These are phyloP conservation scores for Linnemannia schmuckeri DNA, from an alignment of 192 early-diverging fungal species.

Conservation along the genomic window DNA sequence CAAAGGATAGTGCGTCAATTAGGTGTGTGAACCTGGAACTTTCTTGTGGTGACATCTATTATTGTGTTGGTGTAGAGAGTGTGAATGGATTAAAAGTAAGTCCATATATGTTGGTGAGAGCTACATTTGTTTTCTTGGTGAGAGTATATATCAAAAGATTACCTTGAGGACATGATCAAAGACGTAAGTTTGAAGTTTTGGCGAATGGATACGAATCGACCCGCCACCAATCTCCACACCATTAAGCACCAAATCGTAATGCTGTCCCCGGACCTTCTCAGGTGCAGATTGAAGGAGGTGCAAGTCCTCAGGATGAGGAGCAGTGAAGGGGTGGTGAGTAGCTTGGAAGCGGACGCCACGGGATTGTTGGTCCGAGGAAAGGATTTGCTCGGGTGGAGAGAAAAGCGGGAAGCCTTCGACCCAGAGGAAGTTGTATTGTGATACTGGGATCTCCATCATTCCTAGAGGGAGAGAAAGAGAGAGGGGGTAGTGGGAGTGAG, in stretches of 20 bases:
- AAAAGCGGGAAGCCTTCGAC: conserved; percentile 92
- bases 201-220: conserved; percentile 88
- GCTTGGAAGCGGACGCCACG: conserved; percentile 58
- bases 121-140: not conserved
- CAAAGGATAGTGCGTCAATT: conserved; percentile 81
- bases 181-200: conserved; percentile 79
- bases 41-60: conserved; percentile 65
- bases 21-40: conserved; percentile 82
- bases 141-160: not conserved
- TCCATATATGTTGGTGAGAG: not conserved
- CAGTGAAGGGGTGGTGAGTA: conserved; percentile 95
- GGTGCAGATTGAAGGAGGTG: conserved; percentile 72
- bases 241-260: conserved; percentile 93
- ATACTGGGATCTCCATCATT: conserved; percentile 58
- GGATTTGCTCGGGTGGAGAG: conserved; percentile 71
- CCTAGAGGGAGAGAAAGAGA: conserved; percentile 43
- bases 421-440: conserved; percentile 83
- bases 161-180: conserved; percentile 79
- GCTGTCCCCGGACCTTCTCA: conserved; percentile 79
- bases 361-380: conserved; percentile 25
- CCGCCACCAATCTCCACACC: conserved; percentile 94
- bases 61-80: not conserved
- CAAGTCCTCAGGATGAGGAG: conserved; percentile 80
- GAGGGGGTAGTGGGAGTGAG: not conserved
- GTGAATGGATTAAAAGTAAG: not conserved